Evolutionary conservation across 1,284 basidiomycete species (phyloP).

Genomic region (Albatrellus sp.): DNA sequence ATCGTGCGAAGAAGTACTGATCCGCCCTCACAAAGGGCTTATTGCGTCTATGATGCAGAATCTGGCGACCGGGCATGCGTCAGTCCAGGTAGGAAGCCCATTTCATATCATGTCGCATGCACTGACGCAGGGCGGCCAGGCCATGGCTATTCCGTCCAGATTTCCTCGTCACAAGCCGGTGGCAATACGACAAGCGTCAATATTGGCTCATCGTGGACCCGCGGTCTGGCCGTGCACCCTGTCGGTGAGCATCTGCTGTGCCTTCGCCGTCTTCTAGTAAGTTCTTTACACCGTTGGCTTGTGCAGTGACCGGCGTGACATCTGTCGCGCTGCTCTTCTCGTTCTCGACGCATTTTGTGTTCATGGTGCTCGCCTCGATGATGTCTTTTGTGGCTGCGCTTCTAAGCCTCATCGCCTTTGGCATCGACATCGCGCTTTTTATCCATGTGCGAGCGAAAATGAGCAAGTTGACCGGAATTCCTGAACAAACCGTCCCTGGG

Average conservation of each 20-base stretch:
- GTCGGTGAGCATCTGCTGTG: constrained; percentile 35
- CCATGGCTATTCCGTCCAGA: constrained; percentile 41
- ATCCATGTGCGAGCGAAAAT: constrained; percentile 46
- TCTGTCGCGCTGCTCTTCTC: constrained; percentile 52
- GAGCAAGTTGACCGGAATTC: constrained; percentile 30
- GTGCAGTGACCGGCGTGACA: constrained; percentile 47
- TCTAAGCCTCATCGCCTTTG: constrained; percentile 57
- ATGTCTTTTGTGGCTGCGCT: constrained; percentile 53
- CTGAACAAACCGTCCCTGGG: constrained; percentile 35
- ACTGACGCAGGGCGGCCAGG: constrained; percentile 19
- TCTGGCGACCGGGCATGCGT: constrained; percentile 35
- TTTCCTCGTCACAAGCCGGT: constrained; percentile 13
- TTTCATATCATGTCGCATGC: background rate
- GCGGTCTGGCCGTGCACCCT: constrained; percentile 60
- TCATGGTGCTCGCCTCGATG: constrained; percentile 48
- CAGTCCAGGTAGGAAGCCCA: constrained; percentile 20
- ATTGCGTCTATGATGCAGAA: constrained; percentile 36
- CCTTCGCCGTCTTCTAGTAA: background rate
- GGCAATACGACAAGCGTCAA: constrained; percentile 17
- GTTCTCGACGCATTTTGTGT: constrained; percentile 45
- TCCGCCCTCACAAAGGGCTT: constrained; percentile 27
- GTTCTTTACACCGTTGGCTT: background rate
- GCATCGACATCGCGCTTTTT: constrained; percentile 63
- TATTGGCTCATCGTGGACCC: constrained; percentile 52
- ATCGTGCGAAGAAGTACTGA: background rate